Base-by-base conservation (phyloP, 306 rosid genomes). In the Abrus precatorius region DNA sequence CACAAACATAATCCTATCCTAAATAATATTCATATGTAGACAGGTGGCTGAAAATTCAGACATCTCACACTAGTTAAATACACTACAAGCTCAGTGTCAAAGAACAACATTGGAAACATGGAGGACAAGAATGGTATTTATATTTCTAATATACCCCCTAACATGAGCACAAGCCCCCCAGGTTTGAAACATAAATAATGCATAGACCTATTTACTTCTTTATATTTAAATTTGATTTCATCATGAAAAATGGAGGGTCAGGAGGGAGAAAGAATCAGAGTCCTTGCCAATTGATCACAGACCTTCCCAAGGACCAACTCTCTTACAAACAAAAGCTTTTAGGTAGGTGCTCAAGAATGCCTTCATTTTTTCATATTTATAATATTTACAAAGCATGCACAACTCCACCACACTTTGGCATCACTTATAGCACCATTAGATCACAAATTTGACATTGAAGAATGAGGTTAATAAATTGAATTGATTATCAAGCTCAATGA, bases 1-100 rank as follows among this genome's bases (percentile, higher is more conserved):
- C 80, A 30, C 59, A 59, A 75, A 13, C 13, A 50, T 44, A 56
- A 38, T 55, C 70, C 70, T 59, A 45, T 43, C 45, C 48, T 61
- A 45, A 75, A 59, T 59, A 59, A 59, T 59, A 59, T 59, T 59
- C n/a, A 9, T 41, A 59, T 57, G 38, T 0, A 59, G 14, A 59
- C 41, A 10, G 27, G 62, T 57, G 38, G 63, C 63, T 9, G 63
- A 55, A 20, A 55, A 28, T 28, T 29, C 38, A 2, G 6, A 13
- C 1, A 57, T 29, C 28, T 57, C 63, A 57, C 9, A 57, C 36
- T 57, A 57, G n/a, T 57, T 57, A 57, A 14, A 55, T 55, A 55
- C 36, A 56, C 36, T 7, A 56, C 34, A 27, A 11, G 2, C 36
- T 8, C 28, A 34, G 12, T 27, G 63, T 56, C 36, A 28, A 54